These are phyloP conservation scores for Cucurbita argyrosperma DNA, from an alignment of 306 rosid species.

Conservation along the genomic window DNA sequence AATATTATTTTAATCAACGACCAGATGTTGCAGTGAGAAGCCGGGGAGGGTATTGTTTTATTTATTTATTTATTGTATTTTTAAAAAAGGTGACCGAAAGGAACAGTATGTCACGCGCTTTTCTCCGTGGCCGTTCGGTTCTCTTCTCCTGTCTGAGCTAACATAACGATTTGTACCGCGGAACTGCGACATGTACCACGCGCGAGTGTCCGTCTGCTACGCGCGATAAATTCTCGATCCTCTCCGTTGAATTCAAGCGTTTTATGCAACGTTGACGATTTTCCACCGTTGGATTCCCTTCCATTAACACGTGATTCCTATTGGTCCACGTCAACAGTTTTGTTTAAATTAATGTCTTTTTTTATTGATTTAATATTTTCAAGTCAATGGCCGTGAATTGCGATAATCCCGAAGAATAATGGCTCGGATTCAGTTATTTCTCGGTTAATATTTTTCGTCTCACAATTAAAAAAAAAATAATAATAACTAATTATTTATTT, in stretches of 20 bases:
- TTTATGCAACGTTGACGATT: not conserved
- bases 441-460: too few species aligned
- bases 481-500: too few species aligned
- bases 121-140: not conserved
- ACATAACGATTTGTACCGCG: not conserved
- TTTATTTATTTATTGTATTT: not conserved
- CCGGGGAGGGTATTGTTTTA: not conserved
- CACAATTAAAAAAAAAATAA: too few species aligned
- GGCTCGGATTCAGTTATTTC: too few species aligned
- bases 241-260: not conserved
- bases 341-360: not conserved
- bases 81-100: not conserved
- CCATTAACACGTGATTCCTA: not conserved
- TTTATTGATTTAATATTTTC: not conserved
- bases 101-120: slow-evolving; percentile 4
- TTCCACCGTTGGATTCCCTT: not conserved
- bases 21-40: not conserved
- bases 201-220: not conserved
- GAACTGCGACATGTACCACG: not conserved
- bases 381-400: not conserved
- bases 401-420: not conserved
- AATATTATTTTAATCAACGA: not conserved
- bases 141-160: not conserved
- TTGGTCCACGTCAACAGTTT: not conserved
- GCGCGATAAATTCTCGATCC: not conserved